Conservation (phyloP, 2,329 filamentous ascomycete species). For the Septoria petroselini region DNA sequence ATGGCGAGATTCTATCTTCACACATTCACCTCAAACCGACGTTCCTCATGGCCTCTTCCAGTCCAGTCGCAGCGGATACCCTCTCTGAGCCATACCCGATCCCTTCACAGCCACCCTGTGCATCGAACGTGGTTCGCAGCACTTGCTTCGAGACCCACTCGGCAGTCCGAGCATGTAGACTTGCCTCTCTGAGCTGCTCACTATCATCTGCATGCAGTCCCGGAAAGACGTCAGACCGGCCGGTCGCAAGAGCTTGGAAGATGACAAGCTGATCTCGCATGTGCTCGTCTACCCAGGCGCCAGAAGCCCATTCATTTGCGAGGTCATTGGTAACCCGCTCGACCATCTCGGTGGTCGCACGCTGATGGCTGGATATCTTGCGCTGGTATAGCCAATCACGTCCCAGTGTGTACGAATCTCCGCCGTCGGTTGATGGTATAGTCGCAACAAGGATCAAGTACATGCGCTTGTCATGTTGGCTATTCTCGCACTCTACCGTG, state of each 20-base stretch:
- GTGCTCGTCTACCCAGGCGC: conserved; percentile 53
- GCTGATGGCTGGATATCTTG: conserved; percentile 30
- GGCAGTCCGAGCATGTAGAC: conserved; percentile 48
- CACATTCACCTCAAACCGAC: neutral
- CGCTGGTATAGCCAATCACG: conserved; percentile 51
- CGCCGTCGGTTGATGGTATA: conserved; percentile 23
- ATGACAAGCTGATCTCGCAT: conserved; percentile 60
- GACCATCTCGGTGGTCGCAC: conserved; percentile 38
- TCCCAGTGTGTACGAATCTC: conserved; percentile 48
- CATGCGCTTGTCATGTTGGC: conserved; percentile 35
- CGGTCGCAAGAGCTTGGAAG: conserved; percentile 55
- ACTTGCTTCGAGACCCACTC: conserved; percentile 45
- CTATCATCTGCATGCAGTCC: conserved; percentile 21
- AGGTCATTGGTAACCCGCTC: conserved; percentile 47
- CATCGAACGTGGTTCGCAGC: conserved; percentile 42
- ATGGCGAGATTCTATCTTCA: neutral
- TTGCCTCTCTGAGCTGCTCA: conserved; percentile 33
- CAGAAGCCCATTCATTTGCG: conserved; percentile 45
- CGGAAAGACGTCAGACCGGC: conserved; percentile 37
- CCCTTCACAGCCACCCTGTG: conserved; percentile 39
- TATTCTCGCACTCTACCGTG: conserved; percentile 26
- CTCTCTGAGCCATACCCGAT: conserved; percentile 31
- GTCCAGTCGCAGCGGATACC: neutral
- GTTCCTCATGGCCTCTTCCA: neutral
- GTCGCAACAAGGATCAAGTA: conserved; percentile 58